phyloP scores from a whole-genome alignment of 164 flowering plant species.

The Annona squamosa region DNA sequence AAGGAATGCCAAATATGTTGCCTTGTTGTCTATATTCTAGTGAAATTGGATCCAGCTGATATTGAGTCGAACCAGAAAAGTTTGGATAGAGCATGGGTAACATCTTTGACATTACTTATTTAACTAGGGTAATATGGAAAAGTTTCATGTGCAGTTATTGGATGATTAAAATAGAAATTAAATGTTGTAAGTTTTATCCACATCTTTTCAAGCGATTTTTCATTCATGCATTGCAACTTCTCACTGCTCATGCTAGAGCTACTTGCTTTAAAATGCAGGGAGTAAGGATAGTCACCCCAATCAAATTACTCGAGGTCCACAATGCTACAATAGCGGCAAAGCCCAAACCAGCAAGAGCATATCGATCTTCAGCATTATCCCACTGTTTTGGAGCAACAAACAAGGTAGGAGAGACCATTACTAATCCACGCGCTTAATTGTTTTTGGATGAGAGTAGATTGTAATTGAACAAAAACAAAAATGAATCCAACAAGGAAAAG shows the following conservation, averaged over 20 bases:
- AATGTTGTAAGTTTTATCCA: neutral
- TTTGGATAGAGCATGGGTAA: neutral
- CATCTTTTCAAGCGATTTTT: neutral
- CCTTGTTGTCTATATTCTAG: neutral
- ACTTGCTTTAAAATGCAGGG: neutral
- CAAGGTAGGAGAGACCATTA: conserved; percentile 3
- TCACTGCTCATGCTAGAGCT: neutral
- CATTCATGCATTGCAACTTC: neutral
- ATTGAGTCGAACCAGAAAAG: too few relatives aligned
- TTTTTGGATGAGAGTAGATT: neutral
- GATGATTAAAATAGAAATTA: neutral
- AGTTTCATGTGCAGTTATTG: neutral
- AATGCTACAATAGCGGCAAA: conserved; percentile 61
- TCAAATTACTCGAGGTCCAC: conserved; percentile 71
- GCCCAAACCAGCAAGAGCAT: conserved; percentile 72
- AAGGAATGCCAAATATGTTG: neutral
- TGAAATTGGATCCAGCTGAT: too few relatives aligned
- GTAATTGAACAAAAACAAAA: too few relatives aligned
- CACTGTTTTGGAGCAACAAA: conserved; percentile 43
- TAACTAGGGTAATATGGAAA: neutral
- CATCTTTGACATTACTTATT: neutral
- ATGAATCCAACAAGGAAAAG: neutral
- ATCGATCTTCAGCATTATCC: conserved; percentile 78
- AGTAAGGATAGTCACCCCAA: conserved; percentile 39
- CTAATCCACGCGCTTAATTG: neutral